phyloP scores from a whole-genome alignment of 306 rosid species.

The Inga oerstediana region DNA sequence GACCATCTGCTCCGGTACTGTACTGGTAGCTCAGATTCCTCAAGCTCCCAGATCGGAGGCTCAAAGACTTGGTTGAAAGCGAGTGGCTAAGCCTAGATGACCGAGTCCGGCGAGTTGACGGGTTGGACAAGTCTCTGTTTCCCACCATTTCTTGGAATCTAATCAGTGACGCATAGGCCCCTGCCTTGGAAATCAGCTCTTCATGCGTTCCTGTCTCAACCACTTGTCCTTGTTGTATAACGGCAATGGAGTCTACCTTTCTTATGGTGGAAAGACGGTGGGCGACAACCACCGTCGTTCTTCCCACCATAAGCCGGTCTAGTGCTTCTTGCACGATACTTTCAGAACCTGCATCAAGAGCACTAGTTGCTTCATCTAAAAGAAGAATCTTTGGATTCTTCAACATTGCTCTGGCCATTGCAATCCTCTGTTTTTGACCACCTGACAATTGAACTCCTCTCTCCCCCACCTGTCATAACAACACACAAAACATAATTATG shows the following conservation, averaged over 20 bases:
- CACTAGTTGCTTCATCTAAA: constrained; percentile 97
- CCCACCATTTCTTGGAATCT: constrained; percentile 96
- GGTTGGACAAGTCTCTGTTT: constrained; percentile 81
- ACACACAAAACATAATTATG: not conserved
- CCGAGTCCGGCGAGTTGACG: constrained; percentile 82
- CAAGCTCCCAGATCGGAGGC: constrained; percentile 91
- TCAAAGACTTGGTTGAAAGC: constrained; percentile 84
- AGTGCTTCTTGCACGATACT: constrained; percentile 98
- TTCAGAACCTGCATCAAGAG: constrained; percentile 94
- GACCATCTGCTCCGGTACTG: constrained; percentile 94
- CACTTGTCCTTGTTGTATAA: constrained; percentile 90
- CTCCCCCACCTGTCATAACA: constrained; percentile 75
- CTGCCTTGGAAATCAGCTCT: constrained; percentile 78
- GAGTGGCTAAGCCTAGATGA: constrained; percentile 93
- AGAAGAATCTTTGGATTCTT: constrained; percentile 94
- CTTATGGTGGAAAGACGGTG: constrained; percentile 96
- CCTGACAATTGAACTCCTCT: constrained; percentile 96
- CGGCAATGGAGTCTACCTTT: constrained; percentile 89
- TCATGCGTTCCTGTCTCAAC: constrained; percentile 97
- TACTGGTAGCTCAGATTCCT: constrained; percentile 90
- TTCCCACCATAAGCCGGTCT: constrained; percentile 94
- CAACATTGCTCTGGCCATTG: constrained; percentile 97
- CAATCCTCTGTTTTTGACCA: constrained; percentile 96
- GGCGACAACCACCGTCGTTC: constrained; percentile 94
- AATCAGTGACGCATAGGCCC: constrained; percentile 81